Conservation (phyloP, 345 rosid genomes). For the Gossypium mustelinum region DNA sequence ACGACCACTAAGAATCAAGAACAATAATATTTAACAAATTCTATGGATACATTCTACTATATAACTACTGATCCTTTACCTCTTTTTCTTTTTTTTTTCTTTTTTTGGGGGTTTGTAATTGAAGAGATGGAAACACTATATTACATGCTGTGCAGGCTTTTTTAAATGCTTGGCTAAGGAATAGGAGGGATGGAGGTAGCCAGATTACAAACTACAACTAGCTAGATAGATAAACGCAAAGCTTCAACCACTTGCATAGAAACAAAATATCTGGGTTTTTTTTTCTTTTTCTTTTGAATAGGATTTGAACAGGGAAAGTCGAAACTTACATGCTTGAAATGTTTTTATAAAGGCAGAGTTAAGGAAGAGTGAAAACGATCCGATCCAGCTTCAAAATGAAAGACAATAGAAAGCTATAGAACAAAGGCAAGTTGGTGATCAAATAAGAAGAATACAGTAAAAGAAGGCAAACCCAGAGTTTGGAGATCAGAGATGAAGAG, state of each 20-base stretch:
- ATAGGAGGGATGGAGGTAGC: conserved; percentile 24
- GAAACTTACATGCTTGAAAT: conserved; percentile 24
- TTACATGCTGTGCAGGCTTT: conserved; percentile 57
- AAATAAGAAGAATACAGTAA: neutral
- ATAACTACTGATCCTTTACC: neutral
- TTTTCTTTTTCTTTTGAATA: conserved; percentile 2
- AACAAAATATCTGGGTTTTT: neutral
- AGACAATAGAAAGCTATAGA: neutral
- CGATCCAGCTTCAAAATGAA: conserved; percentile 22
- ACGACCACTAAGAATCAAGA: conserved; percentile 21
- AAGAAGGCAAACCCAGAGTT: neutral
- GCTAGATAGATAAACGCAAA: neutral
- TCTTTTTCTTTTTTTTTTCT: conserved; percentile 9
- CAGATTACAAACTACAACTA: conserved; percentile 23
- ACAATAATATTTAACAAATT: neutral
- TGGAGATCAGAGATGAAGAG: neutral
- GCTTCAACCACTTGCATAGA: conserved; percentile 14
- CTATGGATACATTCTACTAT: neutral
- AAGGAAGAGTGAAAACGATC: conserved; percentile 16
- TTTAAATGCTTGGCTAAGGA: conserved; percentile 51
- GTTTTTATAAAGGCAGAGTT: conserved; percentile 22
- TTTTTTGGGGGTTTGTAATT: neutral
- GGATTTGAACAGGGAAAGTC: neutral
- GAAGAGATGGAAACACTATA: neutral
- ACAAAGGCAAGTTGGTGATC: neutral